phyloP scores from a whole-genome alignment of 805 yeast species.

The Starmerella kuoi region DNA sequence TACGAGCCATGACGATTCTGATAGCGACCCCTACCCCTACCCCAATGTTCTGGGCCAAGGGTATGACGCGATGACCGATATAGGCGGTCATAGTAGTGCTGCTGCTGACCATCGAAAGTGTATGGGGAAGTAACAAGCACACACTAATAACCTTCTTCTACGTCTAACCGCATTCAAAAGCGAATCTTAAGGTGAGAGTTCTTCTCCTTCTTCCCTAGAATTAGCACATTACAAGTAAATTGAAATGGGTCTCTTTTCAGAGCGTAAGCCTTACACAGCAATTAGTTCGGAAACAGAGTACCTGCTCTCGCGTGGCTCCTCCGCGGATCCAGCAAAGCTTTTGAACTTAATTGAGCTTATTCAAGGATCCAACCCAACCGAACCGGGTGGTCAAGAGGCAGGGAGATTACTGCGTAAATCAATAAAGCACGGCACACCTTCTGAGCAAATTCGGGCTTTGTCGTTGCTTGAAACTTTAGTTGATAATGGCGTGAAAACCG shows the following conservation, averaged over 20 bases:
- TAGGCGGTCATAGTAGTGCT: too few relatives aligned
- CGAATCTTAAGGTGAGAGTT: too few relatives aligned
- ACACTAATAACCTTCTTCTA: too few relatives aligned
- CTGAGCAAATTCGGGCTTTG: constrained; percentile 58
- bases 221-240: too few relatives aligned
- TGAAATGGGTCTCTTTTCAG: constrained; percentile 24
- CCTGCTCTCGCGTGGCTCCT: constrained; percentile 27
- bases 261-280: constrained; percentile 35
- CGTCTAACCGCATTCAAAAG: too few relatives aligned
- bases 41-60: too few relatives aligned
- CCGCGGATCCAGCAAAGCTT: constrained; percentile 37
- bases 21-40: too few relatives aligned
- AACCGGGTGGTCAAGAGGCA: constrained; percentile 51
- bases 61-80: too few relatives aligned
- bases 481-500: constrained; percentile 33
- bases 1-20: too few relatives aligned
- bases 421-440: constrained; percentile 65
- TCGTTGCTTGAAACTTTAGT: constrained; percentile 50
- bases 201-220: too few relatives aligned
- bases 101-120: too few relatives aligned
- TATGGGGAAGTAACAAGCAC: too few relatives aligned
- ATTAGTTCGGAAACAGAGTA: constrained; percentile 32
- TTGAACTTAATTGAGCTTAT: constrained; percentile 48
- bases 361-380: constrained; percentile 26
- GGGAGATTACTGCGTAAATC: constrained; percentile 85